Evolutionary conservation across 2,329 filamentous ascomycete genomes (phyloP), one percentile per base, ranked within the genome.

Genomic region (Xylariaceae sp.): DNA sequence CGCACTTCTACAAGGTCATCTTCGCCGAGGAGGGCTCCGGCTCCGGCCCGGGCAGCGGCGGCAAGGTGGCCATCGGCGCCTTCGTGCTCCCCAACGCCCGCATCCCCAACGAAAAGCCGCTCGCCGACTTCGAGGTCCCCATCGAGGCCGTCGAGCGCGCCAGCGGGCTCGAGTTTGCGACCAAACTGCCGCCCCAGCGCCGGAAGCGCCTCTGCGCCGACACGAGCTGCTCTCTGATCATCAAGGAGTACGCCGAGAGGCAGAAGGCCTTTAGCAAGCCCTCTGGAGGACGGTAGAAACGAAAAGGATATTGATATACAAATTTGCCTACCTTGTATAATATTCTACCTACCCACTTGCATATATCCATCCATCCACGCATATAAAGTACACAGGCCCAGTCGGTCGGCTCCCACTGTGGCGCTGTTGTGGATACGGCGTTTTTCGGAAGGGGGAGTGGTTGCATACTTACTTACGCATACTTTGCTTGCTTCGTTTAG

Each of bases 1-100:
- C 92, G 15, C 92, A 98, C 64, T 98, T 98, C 68, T 98, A 95
- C 76, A 98, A 98, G 71, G 88, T 98, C 57, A 92, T 98, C 53
- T 94, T 92, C 57, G 92, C 87, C 17, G 92, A 98, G 67, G 88
- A 95, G 56, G 85, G 84, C 6, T 24, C 21, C 3, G 67, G 64
- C 2, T 64, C 59, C 8, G 57, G 53, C 15, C 31, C 45, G 31
- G 23, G 40, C 1, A n/a, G 21, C 13, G 36, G 33, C 3, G 72
- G 72, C 17, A 83, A 83, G 48, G 92, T 98, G 23, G 88, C 88
- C 21, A 69, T 98, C 24, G 92, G 87, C 31, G 92, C 92, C 6
- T 98, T 98, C 57, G 90, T 98, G 37, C 72, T 98, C 54, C 92
- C 92, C 12, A 98, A 98, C 62, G 88, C 88, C 2, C 73, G 68